Conservation (phyloP, 169 alveolate species). For the Toxoplasma gondii region DNA sequence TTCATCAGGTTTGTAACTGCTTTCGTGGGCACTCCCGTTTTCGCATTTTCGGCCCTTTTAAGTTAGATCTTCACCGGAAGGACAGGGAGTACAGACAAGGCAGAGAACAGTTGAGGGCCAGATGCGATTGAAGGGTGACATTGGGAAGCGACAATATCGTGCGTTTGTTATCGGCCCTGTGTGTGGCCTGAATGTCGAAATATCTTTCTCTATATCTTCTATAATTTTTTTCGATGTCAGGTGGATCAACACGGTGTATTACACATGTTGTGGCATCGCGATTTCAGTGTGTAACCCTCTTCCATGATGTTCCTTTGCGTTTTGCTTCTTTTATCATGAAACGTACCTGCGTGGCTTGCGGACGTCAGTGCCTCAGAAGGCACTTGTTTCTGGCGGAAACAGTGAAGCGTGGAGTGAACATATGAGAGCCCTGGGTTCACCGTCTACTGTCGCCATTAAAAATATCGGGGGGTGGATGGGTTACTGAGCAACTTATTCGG, state of each 20-base stretch:
- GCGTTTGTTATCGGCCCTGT: neutral
- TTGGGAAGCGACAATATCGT: neutral
- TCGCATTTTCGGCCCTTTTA: neutral
- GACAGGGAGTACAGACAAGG: neutral
- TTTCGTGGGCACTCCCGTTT: neutral
- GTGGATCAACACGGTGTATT: neutral
- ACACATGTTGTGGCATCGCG: too few species aligned
- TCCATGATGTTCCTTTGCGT: too few species aligned
- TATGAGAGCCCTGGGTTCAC: too few species aligned
- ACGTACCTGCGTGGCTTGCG: too few species aligned
- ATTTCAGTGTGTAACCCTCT: too few species aligned
- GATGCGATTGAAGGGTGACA: neutral
- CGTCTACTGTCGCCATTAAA: too few species aligned
- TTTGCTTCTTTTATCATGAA: too few species aligned
- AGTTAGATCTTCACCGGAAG: neutral
- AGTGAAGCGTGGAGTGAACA: too few species aligned
- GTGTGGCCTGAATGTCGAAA: neutral
- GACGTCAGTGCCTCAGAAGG: too few species aligned
- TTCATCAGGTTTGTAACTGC: neutral
- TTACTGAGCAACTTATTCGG: too few species aligned
- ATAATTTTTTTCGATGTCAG: neutral
- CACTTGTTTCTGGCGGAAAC: too few species aligned
- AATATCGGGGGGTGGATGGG: too few species aligned
- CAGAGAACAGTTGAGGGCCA: neutral
- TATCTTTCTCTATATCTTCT: neutral